Conservation (phyloP, 192 early-diverging fungal species). For the Umbelopsis vinacea region DNA sequence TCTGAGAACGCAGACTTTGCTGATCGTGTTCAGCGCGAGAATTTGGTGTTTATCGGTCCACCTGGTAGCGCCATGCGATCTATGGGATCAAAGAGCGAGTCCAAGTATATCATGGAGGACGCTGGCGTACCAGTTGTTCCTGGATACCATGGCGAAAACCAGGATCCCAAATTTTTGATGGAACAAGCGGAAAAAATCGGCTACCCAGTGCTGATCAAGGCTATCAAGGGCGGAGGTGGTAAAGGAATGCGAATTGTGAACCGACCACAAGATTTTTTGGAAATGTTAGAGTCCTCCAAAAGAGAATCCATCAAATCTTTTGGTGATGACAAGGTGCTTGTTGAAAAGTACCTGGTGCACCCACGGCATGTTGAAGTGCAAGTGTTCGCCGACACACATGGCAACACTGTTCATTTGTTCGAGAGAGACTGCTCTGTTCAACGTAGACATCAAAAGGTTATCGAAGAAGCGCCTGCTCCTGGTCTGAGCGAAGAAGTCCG, state of each 20-base stretch:
- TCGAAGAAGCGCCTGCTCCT: conserved; percentile 96
- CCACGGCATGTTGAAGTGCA: conserved; percentile 97
- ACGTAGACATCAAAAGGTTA: conserved; percentile 93
- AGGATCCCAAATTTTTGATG: conserved; percentile 75
- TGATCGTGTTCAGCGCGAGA: conserved; percentile 62
- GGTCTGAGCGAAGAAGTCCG: conserved; percentile 75
- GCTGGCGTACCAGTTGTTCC: conserved; percentile 92
- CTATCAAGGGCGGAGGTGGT: conserved; percentile 95
- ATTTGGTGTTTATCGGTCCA: conserved; percentile 90
- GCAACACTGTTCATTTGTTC: conserved; percentile 90
- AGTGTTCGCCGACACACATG: conserved; percentile 89
- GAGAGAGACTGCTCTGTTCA: conserved; percentile 97
- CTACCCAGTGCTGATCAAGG: conserved; percentile 98
- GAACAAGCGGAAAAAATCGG: conserved; percentile 80
- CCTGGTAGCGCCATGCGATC: conserved; percentile 83
- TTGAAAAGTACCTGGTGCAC: conserved; percentile 89
- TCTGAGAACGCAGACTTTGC: conserved; percentile 95
- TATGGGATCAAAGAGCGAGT: conserved; percentile 94
- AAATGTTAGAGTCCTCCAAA: conserved; percentile 82
- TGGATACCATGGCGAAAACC: conserved; percentile 91
- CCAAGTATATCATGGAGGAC: conserved; percentile 89
- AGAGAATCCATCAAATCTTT: conserved; percentile 92
- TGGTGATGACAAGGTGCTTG: conserved; percentile 86
- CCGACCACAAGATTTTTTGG: conserved; percentile 72
- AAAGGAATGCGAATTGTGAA: conserved; percentile 97